Percentiles rank a stretch among this genome's conserved stretches.
Evolutionary conservation across 768 basidiomycete species (phyloP).

Genomic region (Gyrodon lividus): DNA sequence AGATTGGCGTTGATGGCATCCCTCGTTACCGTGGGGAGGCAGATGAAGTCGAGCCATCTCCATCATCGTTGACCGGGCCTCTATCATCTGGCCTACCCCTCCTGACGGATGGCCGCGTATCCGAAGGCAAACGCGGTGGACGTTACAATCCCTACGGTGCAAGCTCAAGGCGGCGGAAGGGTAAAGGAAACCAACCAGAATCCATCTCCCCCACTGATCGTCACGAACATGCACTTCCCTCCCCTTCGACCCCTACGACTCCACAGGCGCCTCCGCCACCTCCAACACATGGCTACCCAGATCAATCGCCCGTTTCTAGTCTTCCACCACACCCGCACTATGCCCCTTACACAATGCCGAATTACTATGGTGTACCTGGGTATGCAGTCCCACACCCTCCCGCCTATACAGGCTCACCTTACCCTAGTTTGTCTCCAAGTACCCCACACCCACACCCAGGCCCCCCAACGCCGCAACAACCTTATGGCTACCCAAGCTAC

Average conservation of each 20-base stretch:
- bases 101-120: constrained; percentile 44
- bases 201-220: constrained; percentile 32
- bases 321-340: constrained; percentile 31
- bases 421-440: constrained; percentile 18
- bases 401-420: constrained; percentile 15
- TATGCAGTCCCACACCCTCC: constrained; percentile 9
- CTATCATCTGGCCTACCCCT: constrained; percentile 49
- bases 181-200: constrained; percentile 27
- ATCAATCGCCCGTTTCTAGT: constrained; percentile 23
- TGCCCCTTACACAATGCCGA: constrained; percentile 31
- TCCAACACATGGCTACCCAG: constrained; percentile 28
- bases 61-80: constrained; percentile 39
- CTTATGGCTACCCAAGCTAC: constrained; percentile 27
- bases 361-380: constrained; percentile 33
- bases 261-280: constrained; percentile 24
- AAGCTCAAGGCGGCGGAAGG: constrained; percentile 39
- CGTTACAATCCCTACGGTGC: constrained; percentile 44
- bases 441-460: constrained; percentile 24
- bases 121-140: constrained; percentile 43
- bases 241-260: constrained; percentile 31
- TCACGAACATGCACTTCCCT: constrained; percentile 22
- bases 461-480: constrained; percentile 15
- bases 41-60: constrained; percentile 59
- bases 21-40: constrained; percentile 83
- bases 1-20: constrained; percentile 79